Evolutionary conservation across 1,284 basidiomycete species (phyloP).

Genomic region (Naganishia sp.): DNA sequence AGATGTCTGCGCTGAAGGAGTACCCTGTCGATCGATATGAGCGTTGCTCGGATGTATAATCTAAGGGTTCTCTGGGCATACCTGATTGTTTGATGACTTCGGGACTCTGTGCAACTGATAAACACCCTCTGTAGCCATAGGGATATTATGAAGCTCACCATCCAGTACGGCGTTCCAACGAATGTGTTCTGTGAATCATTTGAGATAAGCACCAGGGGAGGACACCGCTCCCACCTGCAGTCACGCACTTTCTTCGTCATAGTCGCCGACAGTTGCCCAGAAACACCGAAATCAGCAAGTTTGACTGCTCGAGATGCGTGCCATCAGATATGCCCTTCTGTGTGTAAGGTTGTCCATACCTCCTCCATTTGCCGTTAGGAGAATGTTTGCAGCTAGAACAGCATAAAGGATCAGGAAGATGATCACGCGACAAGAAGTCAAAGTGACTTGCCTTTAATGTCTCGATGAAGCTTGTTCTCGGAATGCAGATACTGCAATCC

Average conservation of each 20-base stretch:
- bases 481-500: slow-evolving; percentile 91
- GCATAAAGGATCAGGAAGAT: background rate
- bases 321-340: slow-evolving; percentile 11
- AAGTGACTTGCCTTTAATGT: slow-evolving; percentile 83
- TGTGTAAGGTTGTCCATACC: slow-evolving; percentile 33
- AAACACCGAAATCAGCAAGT: slow-evolving; percentile 97
- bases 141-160: slow-evolving; percentile 56
- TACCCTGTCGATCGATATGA: slow-evolving; percentile 62
- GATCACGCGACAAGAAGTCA: background rate
- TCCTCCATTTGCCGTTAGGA: slow-evolving; percentile 90
- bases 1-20: slow-evolving; percentile 97
- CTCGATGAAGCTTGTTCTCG: slow-evolving; percentile 94
- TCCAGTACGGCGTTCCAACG: slow-evolving; percentile 97
- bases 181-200: slow-evolving; percentile 71
- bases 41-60: no score
- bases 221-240: background rate
- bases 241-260: slow-evolving; percentile 79
- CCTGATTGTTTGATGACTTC: slow-evolving; percentile 96
- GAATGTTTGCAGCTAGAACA: slow-evolving; percentile 80
- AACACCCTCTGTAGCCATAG: background rate
- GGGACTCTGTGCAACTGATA: slow-evolving; percentile 60
- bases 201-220: background rate
- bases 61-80: no score
- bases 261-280: slow-evolving; percentile 94
- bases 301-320: slow-evolving; percentile 63